These are phyloP conservation scores for Gastrolobium villosum DNA, from an alignment of 306 rosid genomes.

Conservation along the genomic window DNA sequence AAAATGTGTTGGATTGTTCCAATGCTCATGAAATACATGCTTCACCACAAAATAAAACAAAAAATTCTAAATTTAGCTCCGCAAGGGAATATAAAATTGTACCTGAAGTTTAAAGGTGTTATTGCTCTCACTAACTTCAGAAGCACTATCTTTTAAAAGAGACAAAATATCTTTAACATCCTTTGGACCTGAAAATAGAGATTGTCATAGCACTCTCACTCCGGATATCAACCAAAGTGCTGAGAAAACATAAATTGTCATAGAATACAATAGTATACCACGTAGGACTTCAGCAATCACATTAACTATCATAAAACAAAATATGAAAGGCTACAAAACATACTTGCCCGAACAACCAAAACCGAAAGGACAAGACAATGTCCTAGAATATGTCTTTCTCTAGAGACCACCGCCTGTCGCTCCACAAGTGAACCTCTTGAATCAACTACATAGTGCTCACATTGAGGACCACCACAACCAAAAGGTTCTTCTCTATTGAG, in stretches of 20 bases:
- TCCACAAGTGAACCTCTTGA: slow-evolving; percentile 98
- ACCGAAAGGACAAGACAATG: slow-evolving; percentile 92
- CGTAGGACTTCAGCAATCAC: slow-evolving; percentile 38
- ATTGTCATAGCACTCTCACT: slow-evolving; percentile 26
- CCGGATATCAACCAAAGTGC: slow-evolving; percentile 22
- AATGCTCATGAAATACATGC: slow-evolving; percentile 14
- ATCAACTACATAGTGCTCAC: slow-evolving; percentile 86
- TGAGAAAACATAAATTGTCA: slow-evolving; percentile 32
- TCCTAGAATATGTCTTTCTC: slow-evolving; percentile 94
- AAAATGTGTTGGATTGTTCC: slow-evolving; percentile 11
- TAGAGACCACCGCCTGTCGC: slow-evolving; percentile 84
- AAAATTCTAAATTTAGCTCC: slow-evolving; percentile 18
- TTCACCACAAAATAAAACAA: not conserved
- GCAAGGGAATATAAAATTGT: slow-evolving; percentile 38
- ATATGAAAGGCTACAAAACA: slow-evolving; percentile 44
- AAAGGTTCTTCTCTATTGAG: slow-evolving; percentile 96
- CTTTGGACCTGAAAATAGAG: slow-evolving; percentile 74
- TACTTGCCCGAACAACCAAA: slow-evolving; percentile 85
- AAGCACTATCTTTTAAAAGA: slow-evolving; percentile 76
- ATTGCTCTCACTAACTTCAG: slow-evolving; percentile 67
- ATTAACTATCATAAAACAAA: slow-evolving; percentile 27
- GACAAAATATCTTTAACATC: slow-evolving; percentile 79
- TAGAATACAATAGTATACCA: slow-evolving; percentile 33
- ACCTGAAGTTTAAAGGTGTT: slow-evolving; percentile 77
- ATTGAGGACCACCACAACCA: slow-evolving; percentile 93